Conservation (phyloP, 1,139 yeast genomes). For the Taphrina deformans region DNA sequence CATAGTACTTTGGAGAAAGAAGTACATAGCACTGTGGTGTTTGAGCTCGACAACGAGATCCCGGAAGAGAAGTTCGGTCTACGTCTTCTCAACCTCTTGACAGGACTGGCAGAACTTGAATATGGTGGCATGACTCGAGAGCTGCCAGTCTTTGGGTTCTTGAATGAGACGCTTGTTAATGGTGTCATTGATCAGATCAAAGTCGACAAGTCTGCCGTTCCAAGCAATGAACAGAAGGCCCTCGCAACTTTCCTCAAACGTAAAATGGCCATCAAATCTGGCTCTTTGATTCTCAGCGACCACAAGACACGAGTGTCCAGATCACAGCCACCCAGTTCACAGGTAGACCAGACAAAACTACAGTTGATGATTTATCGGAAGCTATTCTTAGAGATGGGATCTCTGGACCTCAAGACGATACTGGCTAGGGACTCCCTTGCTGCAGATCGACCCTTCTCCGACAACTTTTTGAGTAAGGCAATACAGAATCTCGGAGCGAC, state of each 20-base stretch:
- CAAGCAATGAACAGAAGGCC: background rate
- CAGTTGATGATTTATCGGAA: slow-evolving; percentile 38
- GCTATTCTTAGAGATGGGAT: slow-evolving; percentile 36
- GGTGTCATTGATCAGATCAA: slow-evolving; percentile 39
- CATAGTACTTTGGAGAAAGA: slow-evolving; percentile 37
- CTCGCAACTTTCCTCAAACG: slow-evolving; percentile 1
- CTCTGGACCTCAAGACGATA: slow-evolving; percentile 31
- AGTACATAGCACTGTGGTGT: slow-evolving; percentile 22
- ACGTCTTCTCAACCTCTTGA: slow-evolving; percentile 34
- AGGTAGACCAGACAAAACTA: slow-evolving; percentile 34
- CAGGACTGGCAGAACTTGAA: slow-evolving; percentile 33
- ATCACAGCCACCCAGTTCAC: slow-evolving; percentile 35
- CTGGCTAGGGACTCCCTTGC: slow-evolving; percentile 24
- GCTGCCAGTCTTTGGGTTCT: slow-evolving; percentile 37
- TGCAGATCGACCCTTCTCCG: slow-evolving; percentile 28
- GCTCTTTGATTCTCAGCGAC: slow-evolving; percentile 31
- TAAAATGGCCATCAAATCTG: background rate
- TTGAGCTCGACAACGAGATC: slow-evolving; percentile 17
- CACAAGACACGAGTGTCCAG: slow-evolving; percentile 33
- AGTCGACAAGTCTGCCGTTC: background rate
- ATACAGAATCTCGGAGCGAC: slow-evolving; percentile 6
- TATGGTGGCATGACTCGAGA: slow-evolving; percentile 35
- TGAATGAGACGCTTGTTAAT: slow-evolving; percentile 34
- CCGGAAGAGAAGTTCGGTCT: slow-evolving; percentile 38
- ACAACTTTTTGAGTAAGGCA: slow-evolving; percentile 31